Conservation (phyloP, 352 stramenopile species). For the Phytophthora foliorum region DNA sequence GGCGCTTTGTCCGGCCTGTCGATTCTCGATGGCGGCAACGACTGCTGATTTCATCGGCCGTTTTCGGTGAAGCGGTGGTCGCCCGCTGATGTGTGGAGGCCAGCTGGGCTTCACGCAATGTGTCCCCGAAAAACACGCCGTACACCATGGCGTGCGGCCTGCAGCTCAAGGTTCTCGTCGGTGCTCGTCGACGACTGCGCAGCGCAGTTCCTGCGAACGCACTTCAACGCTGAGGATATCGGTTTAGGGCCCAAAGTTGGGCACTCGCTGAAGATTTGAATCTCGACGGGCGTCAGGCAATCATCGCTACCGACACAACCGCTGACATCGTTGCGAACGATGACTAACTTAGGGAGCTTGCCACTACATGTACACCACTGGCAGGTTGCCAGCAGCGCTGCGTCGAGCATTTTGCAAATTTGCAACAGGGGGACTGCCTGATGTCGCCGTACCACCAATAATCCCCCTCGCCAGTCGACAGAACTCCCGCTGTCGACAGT, state of each 20-base stretch:
- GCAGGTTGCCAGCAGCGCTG: too few species aligned
- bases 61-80: conserved; percentile 10
- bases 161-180: too few species aligned
- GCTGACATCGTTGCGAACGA: not conserved
- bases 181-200: too few species aligned
- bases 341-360: not conserved
- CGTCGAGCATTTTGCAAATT: not conserved
- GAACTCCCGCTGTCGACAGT: not conserved
- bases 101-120: too few species aligned
- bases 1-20: conserved; percentile 4
- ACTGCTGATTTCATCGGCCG: conserved; percentile 2
- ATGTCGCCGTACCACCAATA: not conserved
- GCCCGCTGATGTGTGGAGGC: not conserved
- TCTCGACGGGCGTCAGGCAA: not conserved
- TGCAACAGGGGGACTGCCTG: not conserved
- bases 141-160: too few species aligned
- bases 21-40: conserved; percentile 1
- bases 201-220: too few species aligned
- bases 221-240: not conserved
- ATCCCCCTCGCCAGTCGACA: not conserved
- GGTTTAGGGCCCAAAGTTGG: too few species aligned
- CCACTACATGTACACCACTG: too few species aligned
- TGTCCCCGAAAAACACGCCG: too few species aligned
- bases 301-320: not conserved
- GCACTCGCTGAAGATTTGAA: not conserved